Percentiles rank a stretch among this genome's conserved stretches.
Conservation (phyloP, 495 filamentous ascomycete genomes). For the Lindgomyces ingoldianus region DNA sequence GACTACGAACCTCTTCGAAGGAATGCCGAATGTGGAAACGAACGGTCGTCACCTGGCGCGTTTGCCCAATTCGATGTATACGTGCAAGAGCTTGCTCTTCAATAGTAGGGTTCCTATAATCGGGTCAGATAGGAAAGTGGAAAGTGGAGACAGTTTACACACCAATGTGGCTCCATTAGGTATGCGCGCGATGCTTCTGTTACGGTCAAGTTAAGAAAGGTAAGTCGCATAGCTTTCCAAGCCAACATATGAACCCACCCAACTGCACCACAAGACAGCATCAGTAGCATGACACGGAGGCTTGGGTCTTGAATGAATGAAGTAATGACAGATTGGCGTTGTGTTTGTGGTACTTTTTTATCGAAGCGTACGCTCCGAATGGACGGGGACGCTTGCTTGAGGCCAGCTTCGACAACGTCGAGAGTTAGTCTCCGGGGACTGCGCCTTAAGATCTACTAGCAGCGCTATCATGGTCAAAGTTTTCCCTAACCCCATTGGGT, state of each 20-base stretch:
- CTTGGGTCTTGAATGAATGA: constrained; percentile 22
- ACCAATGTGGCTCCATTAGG: constrained; percentile 34
- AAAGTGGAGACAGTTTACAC: not conserved
- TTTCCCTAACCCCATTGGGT: constrained; percentile 96
- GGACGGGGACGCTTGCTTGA: constrained; percentile 38
- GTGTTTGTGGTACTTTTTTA: constrained; percentile 43
- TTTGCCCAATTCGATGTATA: constrained; percentile 31
- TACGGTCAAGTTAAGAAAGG: constrained; percentile 13
- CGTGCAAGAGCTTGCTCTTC: constrained; percentile 33
- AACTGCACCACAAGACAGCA: constrained; percentile 19
- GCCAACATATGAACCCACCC: not conserved
- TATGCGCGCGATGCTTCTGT: constrained; percentile 33
- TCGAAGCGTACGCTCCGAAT: constrained; percentile 48
- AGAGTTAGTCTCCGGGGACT: constrained; percentile 51
- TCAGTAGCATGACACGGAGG: constrained; percentile 30
- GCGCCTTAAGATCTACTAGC: constrained; percentile 50
- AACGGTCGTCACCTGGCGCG: constrained; percentile 20
- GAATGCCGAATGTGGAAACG: constrained; percentile 31
- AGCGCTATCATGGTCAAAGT: constrained; percentile 83
- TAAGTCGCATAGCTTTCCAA: not conserved
- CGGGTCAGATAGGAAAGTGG: not conserved
- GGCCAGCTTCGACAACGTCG: constrained; percentile 44
- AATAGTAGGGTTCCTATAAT: constrained; percentile 27
- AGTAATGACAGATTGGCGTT: constrained; percentile 13
- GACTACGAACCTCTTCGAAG: constrained; percentile 16